A percentile compares a stretch with the other conserved stretches of the same genome.
Evolutionary conservation across 331 rosid species (phyloP).

Genomic region (Dryas integrifolia): DNA sequence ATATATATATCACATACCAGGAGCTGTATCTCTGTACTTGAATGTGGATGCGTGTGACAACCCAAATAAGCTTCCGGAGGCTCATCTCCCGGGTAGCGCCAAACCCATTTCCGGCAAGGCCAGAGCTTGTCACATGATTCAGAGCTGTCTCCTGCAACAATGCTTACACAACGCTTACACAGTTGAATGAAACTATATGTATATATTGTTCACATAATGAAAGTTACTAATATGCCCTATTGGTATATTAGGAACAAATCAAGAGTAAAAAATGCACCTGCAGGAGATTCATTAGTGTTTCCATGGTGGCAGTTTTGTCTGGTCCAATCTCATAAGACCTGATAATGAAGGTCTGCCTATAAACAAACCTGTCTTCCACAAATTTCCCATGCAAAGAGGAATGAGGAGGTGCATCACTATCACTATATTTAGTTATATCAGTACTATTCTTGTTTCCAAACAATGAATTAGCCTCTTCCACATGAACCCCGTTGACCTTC

Average conservation of each 20-base stretch:
- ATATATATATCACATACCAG: slow-evolving; percentile 42
- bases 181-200: background rate
- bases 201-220: background rate
- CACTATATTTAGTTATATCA: slow-evolving; percentile 11
- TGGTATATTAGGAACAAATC: background rate
- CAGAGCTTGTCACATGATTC: slow-evolving; percentile 76
- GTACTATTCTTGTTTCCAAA: slow-evolving; percentile 1
- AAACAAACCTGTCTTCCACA: slow-evolving; percentile 64
- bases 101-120: slow-evolving; percentile 74
- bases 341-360: slow-evolving; percentile 61
- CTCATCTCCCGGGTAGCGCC: slow-evolving; percentile 93
- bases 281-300: slow-evolving; percentile 86
- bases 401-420: slow-evolving; percentile 41
- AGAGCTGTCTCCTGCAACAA: slow-evolving; percentile 72
- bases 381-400: slow-evolving; percentile 63
- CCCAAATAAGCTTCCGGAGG: slow-evolving; percentile 84
- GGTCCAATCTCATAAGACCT: slow-evolving; percentile 93
- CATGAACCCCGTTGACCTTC: slow-evolving; percentile 52
- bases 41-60: slow-evolving; percentile 76
- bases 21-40: slow-evolving; percentile 79
- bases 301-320: slow-evolving; percentile 87
- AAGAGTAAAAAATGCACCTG: slow-evolving; percentile 46
- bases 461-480: slow-evolving; percentile 28
- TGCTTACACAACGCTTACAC: slow-evolving; percentile 7
- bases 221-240: too few species aligned